These are phyloP conservation scores for Curvularia sp. DNA, from an alignment of 2,329 filamentous ascomycete genomes.

Conservation along the genomic window DNA sequence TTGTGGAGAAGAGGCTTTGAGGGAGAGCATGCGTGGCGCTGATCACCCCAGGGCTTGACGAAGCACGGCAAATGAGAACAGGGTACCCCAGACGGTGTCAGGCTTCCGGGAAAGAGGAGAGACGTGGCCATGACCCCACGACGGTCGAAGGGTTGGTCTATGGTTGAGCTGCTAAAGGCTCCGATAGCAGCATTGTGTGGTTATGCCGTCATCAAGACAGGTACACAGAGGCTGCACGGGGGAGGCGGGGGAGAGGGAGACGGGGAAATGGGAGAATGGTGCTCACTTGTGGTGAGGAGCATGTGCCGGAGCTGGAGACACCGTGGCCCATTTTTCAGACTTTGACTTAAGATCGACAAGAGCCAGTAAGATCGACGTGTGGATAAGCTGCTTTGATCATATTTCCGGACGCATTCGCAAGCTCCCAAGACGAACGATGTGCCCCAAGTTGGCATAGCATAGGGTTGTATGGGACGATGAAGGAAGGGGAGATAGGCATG, in stretches of 20 bases:
- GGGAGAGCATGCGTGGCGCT: constrained; percentile 2
- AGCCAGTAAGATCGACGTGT: constrained; percentile 14
- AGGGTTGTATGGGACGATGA: not conserved
- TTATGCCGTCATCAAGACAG: too few relatives aligned
- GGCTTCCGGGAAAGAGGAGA: constrained; percentile 12
- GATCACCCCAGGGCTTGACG: constrained; percentile 4
- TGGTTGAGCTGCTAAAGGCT: not conserved
- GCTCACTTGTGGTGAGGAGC: constrained; percentile 5
- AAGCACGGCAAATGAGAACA: constrained; percentile 13
- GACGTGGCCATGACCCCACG: not conserved
- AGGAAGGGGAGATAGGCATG: not conserved
- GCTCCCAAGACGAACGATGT: not conserved
- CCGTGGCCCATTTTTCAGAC: constrained; percentile 5
- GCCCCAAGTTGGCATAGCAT: not conserved
- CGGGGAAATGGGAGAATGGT: constrained; percentile 2
- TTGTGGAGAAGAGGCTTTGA: not conserved
- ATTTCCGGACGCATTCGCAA: constrained; percentile 7
- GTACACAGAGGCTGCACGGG: too few relatives aligned
- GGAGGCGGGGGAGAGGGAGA: constrained; percentile 2
- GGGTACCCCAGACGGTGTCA: constrained; percentile 24
- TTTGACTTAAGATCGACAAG: constrained; percentile 6
- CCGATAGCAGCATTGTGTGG: not conserved
- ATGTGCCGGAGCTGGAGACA: constrained; percentile 3
- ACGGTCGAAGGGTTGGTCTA: not conserved
- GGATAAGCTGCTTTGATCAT: constrained; percentile 1